These are phyloP conservation scores for Jackrogersella multiformis DNA, from an alignment of 495 filamentous ascomycete species.

Conservation along the genomic window DNA sequence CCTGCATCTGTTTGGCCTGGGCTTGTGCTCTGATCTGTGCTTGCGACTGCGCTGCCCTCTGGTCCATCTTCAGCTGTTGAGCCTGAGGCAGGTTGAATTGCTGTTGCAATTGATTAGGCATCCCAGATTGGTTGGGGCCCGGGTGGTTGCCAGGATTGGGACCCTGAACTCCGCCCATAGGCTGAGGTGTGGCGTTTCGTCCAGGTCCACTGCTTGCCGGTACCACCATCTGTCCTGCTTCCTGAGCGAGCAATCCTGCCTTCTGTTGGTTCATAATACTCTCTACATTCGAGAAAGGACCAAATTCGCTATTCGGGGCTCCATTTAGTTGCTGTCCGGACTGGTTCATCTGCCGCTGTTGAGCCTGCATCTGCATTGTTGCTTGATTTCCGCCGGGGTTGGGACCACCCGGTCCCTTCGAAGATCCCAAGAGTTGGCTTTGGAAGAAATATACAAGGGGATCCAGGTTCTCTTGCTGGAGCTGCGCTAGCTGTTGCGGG, in stretches of 20 bases:
- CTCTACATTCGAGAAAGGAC: slow-evolving; percentile 55
- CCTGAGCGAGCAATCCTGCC: slow-evolving; percentile 55
- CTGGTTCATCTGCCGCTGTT: slow-evolving; percentile 52
- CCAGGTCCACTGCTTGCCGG: slow-evolving; percentile 58
- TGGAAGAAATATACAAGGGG: slow-evolving; percentile 54
- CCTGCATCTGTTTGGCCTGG: slow-evolving; percentile 56
- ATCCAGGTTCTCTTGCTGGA: slow-evolving; percentile 51
- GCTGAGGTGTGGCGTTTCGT: slow-evolving; percentile 53
- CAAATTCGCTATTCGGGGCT: slow-evolving; percentile 50
- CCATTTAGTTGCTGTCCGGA: slow-evolving; percentile 46
- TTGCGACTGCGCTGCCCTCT: slow-evolving; percentile 48
- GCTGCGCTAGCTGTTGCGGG: slow-evolving; percentile 44
- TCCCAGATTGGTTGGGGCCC: slow-evolving; percentile 46
- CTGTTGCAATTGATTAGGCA: slow-evolving; percentile 50
- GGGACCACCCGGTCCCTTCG: slow-evolving; percentile 38
- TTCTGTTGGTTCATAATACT: slow-evolving; percentile 60
- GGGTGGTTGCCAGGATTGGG: slow-evolving; percentile 50
- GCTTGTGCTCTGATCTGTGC: slow-evolving; percentile 52
- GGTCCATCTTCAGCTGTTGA: slow-evolving; percentile 55
- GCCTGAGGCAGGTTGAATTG: slow-evolving; percentile 51
- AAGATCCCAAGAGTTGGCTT: slow-evolving; percentile 48
- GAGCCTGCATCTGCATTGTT: slow-evolving; percentile 44
- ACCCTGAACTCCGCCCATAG: slow-evolving; percentile 51
- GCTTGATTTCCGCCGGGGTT: slow-evolving; percentile 36
- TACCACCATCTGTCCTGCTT: slow-evolving; percentile 61